These are phyloP conservation scores for Cyberlindnera meyerae DNA, from an alignment of 805 yeast species.

Conservation along the genomic window DNA sequence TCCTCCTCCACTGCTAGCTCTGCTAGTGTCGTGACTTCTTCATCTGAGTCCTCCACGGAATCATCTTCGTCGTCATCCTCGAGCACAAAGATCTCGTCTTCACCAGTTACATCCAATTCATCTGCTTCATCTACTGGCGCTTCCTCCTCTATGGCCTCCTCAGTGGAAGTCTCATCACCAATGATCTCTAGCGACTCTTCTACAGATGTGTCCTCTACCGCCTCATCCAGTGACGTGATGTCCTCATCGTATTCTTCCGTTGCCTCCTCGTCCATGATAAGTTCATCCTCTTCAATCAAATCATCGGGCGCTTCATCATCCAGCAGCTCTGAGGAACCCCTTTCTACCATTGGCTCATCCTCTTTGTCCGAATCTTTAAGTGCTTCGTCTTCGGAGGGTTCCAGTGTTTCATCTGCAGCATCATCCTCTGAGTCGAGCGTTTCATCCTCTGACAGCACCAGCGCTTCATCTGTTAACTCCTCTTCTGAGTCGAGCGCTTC, in stretches of 20 bases:
- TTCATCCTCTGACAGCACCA: no score
- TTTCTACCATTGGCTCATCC: no score
- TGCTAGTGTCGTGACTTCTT: neutral
- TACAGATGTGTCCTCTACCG: neutral
- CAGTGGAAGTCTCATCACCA: no score
- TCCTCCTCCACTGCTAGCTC: neutral
- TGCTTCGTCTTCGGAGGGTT: neutral
- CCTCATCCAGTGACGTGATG: neutral
- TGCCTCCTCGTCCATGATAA: conserved; percentile 1
- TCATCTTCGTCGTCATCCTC: neutral
- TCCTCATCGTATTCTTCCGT: neutral
- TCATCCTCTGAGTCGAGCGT: conserved; percentile 2
- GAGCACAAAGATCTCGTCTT: neutral
- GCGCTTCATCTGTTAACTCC: conserved; percentile 2
- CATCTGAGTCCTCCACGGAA: neutral
- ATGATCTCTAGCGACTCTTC: no score
- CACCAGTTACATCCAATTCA: neutral
- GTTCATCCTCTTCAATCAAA: neutral
- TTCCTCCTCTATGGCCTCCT: no score
- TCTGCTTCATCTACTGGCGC: neutral
- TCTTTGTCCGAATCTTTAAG: no score
- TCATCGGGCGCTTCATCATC: conserved; percentile 1
- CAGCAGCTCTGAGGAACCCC: no score
- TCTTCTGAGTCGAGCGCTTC: no score
- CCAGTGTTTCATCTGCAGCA: neutral